phyloP scores from a whole-genome alignment of 176 grass and related monocot genomes.

The maize (Zea mays) region Zm-B73-REFERENCE-NAM-5.0 NC_050104.1:119187501-119188000 shows the following conservation, averaged over 20 bases:
- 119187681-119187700: slow-evolving; percentile 88
- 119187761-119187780: slow-evolving; percentile 22
- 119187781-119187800: too few species aligned
- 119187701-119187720: slow-evolving; percentile 1
- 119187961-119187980: slow-evolving; percentile 47
- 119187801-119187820: too few species aligned
- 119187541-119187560: slow-evolving; percentile 74
- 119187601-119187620: slow-evolving; percentile 53
- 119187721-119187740: slow-evolving; percentile 10
- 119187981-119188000: slow-evolving; percentile 34
- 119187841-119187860: too few species aligned
- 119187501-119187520: slow-evolving; percentile 47
- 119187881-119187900: too few species aligned
- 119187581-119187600: slow-evolving; percentile 46
- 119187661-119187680: slow-evolving; percentile 79
- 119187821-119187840: too few species aligned
- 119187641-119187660: slow-evolving; percentile 84
- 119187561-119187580: slow-evolving; percentile 77
- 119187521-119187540: slow-evolving; percentile 65
- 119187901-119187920: too few species aligned
- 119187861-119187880: too few species aligned
- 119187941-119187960: slow-evolving; percentile 48
- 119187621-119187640: slow-evolving; percentile 96
- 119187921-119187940: too few species aligned
- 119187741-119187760: slow-evolving; percentile 30